Percentiles rank a stretch among this genome's conserved stretches.
Conservation (phyloP, 169 alveolate species). For the Plasmodium vivax region DNA sequence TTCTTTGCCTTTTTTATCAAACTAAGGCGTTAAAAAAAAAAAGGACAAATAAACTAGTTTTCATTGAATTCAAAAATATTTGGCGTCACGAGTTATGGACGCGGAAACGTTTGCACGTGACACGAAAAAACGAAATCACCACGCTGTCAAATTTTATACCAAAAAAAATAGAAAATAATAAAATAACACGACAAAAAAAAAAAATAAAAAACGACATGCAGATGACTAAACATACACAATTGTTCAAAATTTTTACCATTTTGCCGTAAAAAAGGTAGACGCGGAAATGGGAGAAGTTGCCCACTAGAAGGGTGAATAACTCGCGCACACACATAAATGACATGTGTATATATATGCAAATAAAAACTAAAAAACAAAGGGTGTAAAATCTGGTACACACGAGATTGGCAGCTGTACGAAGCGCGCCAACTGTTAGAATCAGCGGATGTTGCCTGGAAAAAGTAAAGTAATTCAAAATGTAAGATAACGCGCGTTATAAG, state of each 20-base stretch:
- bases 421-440: not conserved
- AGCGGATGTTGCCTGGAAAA: conserved; percentile 21
- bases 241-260: conserved; percentile 18
- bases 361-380: conserved; percentile 28
- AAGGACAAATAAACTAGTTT: not conserved
- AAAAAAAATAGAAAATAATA: not conserved
- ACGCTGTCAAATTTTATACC: not conserved
- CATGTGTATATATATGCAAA: not conserved
- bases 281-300: not conserved
- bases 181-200: not conserved
- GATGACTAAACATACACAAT: not conserved
- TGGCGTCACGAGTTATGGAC: not conserved
- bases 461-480: not conserved
- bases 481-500: not conserved
- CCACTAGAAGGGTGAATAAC: not conserved
- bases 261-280: not conserved
- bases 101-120: not conserved
- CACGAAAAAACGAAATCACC: conserved; percentile 9
- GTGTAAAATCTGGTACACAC: conserved; percentile 15
- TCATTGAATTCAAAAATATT: conserved; percentile 19
- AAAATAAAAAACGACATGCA: not conserved
- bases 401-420: not conserved
- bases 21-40: conserved; percentile 15
- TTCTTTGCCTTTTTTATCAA: not conserved
- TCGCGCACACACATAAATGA: not conserved